phyloP scores from a whole-genome alignment of 768 basidiomycete species.

The Boletus tomentosulus region DNA sequence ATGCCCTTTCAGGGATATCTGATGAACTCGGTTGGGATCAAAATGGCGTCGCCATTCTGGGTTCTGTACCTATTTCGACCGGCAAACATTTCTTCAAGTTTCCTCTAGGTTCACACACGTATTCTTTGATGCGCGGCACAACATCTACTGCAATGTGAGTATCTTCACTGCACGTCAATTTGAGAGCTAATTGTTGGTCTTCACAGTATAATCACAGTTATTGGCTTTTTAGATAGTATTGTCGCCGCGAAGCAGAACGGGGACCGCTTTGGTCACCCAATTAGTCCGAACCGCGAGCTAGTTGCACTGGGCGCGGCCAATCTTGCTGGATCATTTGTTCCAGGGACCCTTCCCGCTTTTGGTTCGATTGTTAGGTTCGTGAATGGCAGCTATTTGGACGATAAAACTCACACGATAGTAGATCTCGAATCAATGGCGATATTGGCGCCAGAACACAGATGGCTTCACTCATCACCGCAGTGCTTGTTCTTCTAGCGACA shows the following conservation, averaged over 20 bases:
- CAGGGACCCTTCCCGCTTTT: constrained; percentile 87
- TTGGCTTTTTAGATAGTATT: constrained; percentile 93
- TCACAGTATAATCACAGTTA: constrained; percentile 65
- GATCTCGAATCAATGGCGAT: constrained; percentile 87
- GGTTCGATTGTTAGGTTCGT: constrained; percentile 86
- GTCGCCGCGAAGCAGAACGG: constrained; percentile 94
- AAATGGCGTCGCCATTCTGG: constrained; percentile 80
- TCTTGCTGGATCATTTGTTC: constrained; percentile 71
- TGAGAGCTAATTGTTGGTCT: neutral
- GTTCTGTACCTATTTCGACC: constrained; percentile 62
- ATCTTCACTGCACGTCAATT: neutral
- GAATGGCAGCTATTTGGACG: neutral
- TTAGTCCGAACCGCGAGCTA: constrained; percentile 92
- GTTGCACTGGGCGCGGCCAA: constrained; percentile 87
- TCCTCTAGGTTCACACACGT: constrained; percentile 58
- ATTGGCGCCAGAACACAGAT: constrained; percentile 88
- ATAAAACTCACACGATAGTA: constrained; percentile 4
- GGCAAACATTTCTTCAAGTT: constrained; percentile 65
- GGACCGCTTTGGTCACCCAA: constrained; percentile 78
- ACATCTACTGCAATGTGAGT: constrained; percentile 79
- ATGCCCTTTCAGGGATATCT: constrained; percentile 55
- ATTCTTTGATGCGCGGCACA: constrained; percentile 69
- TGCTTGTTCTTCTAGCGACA: constrained; percentile 73
- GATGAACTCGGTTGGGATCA: constrained; percentile 67
- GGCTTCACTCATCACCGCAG: constrained; percentile 75